A percentile compares a stretch with the other conserved stretches of the same genome.
Evolutionary conservation across 495 filamentous ascomycete species (phyloP).

Genomic region (Penicillium coffeae): DNA sequence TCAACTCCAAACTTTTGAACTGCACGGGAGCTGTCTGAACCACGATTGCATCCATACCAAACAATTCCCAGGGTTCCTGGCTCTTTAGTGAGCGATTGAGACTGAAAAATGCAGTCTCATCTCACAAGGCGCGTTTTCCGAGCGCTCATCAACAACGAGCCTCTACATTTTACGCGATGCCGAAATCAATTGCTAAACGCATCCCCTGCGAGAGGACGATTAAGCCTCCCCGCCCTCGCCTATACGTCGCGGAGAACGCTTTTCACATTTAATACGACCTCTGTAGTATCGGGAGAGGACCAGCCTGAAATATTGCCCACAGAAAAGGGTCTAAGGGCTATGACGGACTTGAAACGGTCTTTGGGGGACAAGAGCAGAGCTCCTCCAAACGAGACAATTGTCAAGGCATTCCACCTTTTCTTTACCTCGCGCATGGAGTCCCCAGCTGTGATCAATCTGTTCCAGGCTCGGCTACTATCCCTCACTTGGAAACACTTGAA

Average conservation of each 20-base stretch:
- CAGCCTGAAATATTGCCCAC: constrained; percentile 29
- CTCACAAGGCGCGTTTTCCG: constrained; percentile 72
- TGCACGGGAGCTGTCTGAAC: background rate
- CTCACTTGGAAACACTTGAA: constrained; percentile 58
- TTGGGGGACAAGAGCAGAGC: constrained; percentile 41
- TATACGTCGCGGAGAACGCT: constrained; percentile 30
- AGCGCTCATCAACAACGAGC: constrained; percentile 62
- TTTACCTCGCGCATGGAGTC: constrained; percentile 51
- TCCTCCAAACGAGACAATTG: constrained; percentile 56
- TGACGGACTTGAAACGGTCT: constrained; percentile 40
- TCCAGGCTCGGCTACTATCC: constrained; percentile 57
- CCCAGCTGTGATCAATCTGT: constrained; percentile 53
- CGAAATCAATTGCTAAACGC: constrained; percentile 33
- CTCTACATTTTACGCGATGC: constrained; percentile 47
- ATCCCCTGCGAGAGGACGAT: constrained; percentile 25
- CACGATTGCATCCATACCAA: background rate
- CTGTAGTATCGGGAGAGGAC: constrained; percentile 15
- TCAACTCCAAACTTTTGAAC: constrained; percentile 7
- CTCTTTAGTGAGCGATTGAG: background rate
- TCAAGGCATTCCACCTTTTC: constrained; percentile 61
- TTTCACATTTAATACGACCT: constrained; percentile 31
- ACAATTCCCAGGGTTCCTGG: background rate
- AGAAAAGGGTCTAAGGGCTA: constrained; percentile 40
- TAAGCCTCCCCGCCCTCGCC: constrained; percentile 8
- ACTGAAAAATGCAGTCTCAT: constrained; percentile 71